Base-by-base conservation (phyloP, 2,329 filamentous ascomycete species). In the Stagonosporopsis chrysanthemi region DNA sequence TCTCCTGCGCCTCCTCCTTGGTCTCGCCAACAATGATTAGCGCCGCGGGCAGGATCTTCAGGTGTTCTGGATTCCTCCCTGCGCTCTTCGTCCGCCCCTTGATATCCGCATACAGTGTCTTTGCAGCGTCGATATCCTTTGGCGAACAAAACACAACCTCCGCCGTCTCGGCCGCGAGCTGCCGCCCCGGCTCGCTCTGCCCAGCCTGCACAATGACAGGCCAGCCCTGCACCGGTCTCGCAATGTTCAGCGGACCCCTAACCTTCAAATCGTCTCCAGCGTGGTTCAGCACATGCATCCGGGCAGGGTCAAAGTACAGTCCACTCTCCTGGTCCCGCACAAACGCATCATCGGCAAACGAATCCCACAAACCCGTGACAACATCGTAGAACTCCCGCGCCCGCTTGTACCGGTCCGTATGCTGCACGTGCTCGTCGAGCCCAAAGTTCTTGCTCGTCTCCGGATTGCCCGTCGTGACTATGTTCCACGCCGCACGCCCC, bases 351-450 rank as follows among this genome's bases (percentile, higher is more conserved):
- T 85, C 82, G 14, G 86, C 79, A 85, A 87, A 90, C 0, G 85
- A 88, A 1, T 89, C 82, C 75, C 86, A 84, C 2, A 90, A 81
- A 66, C 90, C 90, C 75, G 89, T 89, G 60, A 88, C 80, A 2
- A 90, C 86, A 40, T 84, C 79, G 71, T 90, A 80, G 74, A 90
- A 90, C 70, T 90, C 88, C 60, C 90, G 86, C 2, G 87, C 87
- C 36, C 87, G 81, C 6, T 81, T 83, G 61, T 90, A 90, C 51
- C 88, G 79, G 54, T 89, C 86, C 61, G 90, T 87, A 65, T 90
- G 88, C 75, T 81, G 78, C 4, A 57, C 78, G 61, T 88, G 86
- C 26, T 84, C 78, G 0, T 78, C 75, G 36, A 81, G 79, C 0
- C 86, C 84, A 8, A 89, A 74, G 63, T 89, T 89, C 2, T 84